phyloP scores from a whole-genome alignment of 495 filamentous ascomycete species.

The Chlorociboria aeruginascens region DNA sequence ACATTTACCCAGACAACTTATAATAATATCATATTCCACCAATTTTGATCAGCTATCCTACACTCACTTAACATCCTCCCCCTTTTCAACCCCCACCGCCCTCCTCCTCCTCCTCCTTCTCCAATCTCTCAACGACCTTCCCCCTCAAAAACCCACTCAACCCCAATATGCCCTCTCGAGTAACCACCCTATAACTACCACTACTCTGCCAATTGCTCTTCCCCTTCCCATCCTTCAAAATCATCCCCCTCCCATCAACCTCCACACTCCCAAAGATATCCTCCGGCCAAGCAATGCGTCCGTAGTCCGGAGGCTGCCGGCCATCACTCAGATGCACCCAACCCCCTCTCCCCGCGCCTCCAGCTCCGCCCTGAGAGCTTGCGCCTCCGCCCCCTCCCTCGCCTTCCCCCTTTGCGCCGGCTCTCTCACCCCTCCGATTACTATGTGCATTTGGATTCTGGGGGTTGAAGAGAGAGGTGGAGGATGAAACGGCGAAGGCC shows the following conservation, averaged over 20 bases:
- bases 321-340: constrained; percentile 81
- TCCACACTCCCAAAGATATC: constrained; percentile 92
- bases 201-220: constrained; percentile 44
- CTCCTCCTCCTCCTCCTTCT: constrained; percentile 29
- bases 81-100: background rate
- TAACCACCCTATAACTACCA: constrained; percentile 57
- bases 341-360: constrained; percentile 72
- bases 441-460: too few species aligned
- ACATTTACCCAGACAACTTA: too few species aligned
- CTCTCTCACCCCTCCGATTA: constrained; percentile 3
- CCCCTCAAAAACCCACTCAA: constrained; percentile 42
- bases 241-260: constrained; percentile 64
- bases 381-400: constrained; percentile 58
- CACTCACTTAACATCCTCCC: background rate
- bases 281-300: constrained; percentile 79
- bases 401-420: constrained; percentile 33
- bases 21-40: too few species aligned
- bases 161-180: constrained; percentile 53
- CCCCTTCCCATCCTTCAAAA: constrained; percentile 40
- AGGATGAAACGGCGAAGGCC: constrained; percentile 67
- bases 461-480: constrained; percentile 17
- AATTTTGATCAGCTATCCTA: too few species aligned
- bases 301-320: constrained; percentile 79
- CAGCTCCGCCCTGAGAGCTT: constrained; percentile 70
- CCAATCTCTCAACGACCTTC: constrained; percentile 40